A percentile compares a stretch with the other conserved stretches of the same genome.
Conservation (phyloP, 768 basidiomycete species). For the Trametes punicea region DNA sequence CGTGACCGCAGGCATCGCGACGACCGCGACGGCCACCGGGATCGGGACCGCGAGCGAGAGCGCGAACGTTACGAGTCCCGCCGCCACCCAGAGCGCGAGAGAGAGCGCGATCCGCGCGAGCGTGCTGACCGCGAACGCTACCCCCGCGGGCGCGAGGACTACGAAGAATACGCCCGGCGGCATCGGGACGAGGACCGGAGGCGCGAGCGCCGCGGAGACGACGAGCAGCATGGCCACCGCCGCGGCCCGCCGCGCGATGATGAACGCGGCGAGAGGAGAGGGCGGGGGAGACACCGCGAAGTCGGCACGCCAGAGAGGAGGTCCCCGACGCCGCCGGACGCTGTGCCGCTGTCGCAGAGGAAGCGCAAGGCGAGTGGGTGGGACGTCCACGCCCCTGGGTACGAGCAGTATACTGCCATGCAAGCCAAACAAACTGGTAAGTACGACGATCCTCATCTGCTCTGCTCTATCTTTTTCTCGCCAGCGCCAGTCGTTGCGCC, state of each 20-base stretch:
- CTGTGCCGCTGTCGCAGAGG: slow-evolving; percentile 77
- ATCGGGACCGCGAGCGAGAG: slow-evolving; percentile 19
- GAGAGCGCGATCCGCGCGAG: slow-evolving; percentile 29
- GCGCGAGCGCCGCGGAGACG: slow-evolving; percentile 31
- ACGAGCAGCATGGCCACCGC: slow-evolving; percentile 33
- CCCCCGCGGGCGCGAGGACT: slow-evolving; percentile 23
- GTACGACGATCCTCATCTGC: slow-evolving; percentile 4
- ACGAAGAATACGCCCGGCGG: slow-evolving; percentile 23
- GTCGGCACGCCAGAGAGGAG: slow-evolving; percentile 73
- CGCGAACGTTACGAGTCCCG: slow-evolving; percentile 22
- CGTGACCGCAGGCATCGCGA: slow-evolving; percentile 31
- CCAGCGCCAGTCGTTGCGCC: slow-evolving; percentile 3
- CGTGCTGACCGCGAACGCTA: slow-evolving; percentile 33
- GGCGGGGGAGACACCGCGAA: slow-evolving; percentile 50
- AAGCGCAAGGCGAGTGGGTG: slow-evolving; percentile 90
- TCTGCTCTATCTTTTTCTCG: not conserved
- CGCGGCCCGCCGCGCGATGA: slow-evolving; percentile 32
- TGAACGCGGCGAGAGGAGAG: slow-evolving; percentile 43
- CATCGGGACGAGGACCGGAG: slow-evolving; percentile 41
- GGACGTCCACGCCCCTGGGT: slow-evolving; percentile 95
- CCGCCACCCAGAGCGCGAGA: slow-evolving; percentile 23
- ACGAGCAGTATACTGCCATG: slow-evolving; percentile 91
- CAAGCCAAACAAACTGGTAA: slow-evolving; percentile 98
- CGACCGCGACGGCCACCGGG: slow-evolving; percentile 23
- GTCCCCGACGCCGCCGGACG: slow-evolving; percentile 88